A percentile compares a stretch with the other conserved stretches of the same genome.
Evolutionary conservation across 805 yeast genomes (phyloP).

Genomic region (Candida takata): DNA sequence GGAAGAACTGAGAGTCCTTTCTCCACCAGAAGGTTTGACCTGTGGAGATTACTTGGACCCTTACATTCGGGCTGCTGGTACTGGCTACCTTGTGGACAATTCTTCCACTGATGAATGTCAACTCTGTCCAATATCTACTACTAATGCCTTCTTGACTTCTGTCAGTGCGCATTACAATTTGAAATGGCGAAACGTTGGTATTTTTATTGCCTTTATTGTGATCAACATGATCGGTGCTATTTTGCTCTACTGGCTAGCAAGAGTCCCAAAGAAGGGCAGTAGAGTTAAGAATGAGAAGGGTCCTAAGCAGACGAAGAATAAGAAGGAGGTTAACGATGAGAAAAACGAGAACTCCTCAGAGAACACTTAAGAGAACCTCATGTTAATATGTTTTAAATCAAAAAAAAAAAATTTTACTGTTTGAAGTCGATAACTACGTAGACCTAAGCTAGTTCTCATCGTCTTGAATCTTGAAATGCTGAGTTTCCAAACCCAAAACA

Average conservation of each 20-base stretch:
- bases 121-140: conserved; percentile 50
- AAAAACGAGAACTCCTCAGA: no score
- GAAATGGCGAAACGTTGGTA: conserved; percentile 64
- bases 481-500: conserved; percentile 27
- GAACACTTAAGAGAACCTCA: no score
- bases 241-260: conserved; percentile 47
- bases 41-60: conserved; percentile 48
- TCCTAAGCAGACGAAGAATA: no score
- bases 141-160: conserved; percentile 51
- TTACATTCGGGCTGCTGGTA: conserved; percentile 27
- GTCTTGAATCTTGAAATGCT: conserved; percentile 34
- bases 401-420: conserved; percentile 25
- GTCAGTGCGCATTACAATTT: conserved; percentile 33
- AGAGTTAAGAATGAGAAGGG: conserved; percentile 29
- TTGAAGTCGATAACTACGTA: conserved; percentile 31
- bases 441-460: conserved; percentile 41
- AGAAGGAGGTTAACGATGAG: no score
- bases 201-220: conserved; percentile 37
- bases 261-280: conserved; percentile 64
- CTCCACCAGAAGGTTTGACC: conserved; percentile 48
- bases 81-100: conserved; percentile 15
- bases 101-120: conserved; percentile 42
- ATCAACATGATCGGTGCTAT: conserved; percentile 36
- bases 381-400: no score
- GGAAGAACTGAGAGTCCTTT: conserved; percentile 40